phyloP scores from a whole-genome alignment of 169 alveolate genomes.

The Plasmodium inui region DNA sequence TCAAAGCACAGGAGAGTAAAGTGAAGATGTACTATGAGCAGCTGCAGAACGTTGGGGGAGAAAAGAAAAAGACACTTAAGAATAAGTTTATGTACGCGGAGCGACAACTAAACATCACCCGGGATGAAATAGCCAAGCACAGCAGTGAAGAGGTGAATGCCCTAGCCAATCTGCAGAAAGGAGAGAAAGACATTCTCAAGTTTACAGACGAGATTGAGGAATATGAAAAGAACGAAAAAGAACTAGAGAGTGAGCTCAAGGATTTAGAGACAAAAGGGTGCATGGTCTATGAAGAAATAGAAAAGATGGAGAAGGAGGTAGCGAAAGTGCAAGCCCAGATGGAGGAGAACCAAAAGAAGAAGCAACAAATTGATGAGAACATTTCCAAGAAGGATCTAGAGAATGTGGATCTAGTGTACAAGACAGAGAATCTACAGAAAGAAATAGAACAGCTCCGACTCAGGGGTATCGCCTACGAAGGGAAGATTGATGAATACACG shows the following conservation, averaged over 20 bases:
- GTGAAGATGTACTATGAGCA: conserved; percentile 47
- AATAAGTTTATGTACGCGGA: conserved; percentile 71
- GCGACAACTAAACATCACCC: conserved; percentile 60
- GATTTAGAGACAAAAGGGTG: conserved; percentile 83
- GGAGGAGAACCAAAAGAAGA: conserved; percentile 55
- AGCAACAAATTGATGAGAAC: conserved; percentile 47
- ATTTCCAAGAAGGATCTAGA: conserved; percentile 63
- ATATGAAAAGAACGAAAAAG: conserved; percentile 81
- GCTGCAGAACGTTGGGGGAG: conserved; percentile 82
- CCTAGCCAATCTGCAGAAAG: conserved; percentile 81
- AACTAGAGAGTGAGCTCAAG: conserved; percentile 80
- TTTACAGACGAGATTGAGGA: conserved; percentile 80
- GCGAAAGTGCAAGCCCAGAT: conserved; percentile 17
- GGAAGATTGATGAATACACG: conserved; percentile 18
- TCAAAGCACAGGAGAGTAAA: conserved; percentile 48
- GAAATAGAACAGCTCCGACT: conserved; percentile 20
- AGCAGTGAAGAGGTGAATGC: conserved; percentile 78
- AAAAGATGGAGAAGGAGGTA: conserved; percentile 1
- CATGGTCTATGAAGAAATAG: conserved; percentile 19
- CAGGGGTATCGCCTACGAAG: conserved; percentile 7
- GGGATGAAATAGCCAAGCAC: conserved; percentile 71
- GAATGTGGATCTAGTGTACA: conserved; percentile 61
- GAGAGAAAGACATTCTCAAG: conserved; percentile 77
- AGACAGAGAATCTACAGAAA: conserved; percentile 26
- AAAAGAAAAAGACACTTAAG: conserved; percentile 76